Evolutionary conservation across 2,329 filamentous ascomycete species (phyloP), one percentile per base, ranked within the genome.

Genomic region (Alternaria sp.): DNA sequence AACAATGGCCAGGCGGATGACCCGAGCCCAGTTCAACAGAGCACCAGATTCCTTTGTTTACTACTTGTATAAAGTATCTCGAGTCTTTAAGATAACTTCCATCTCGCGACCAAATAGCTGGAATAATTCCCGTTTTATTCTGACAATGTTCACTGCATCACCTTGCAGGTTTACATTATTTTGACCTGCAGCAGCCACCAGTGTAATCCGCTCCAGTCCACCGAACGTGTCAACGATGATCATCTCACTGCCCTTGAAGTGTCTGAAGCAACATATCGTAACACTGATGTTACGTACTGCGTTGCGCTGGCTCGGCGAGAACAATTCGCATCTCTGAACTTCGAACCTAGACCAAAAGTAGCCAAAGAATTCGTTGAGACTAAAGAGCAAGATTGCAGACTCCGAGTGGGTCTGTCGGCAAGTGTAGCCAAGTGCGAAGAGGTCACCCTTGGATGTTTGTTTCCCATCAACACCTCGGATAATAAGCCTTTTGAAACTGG

Each of bases 321-420:
- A 28, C 2, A 10, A 9, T 2, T 16, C 9, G 14, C 4, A 10
- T n/a, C 43, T 27, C 9, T 10, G 20, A 11, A 8, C 1, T 7
- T n/a, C 11, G 8, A 10, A n/a, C 25, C 1, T 28, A 7, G 43
- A 28, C 12, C 16, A n/a, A n/a, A 25, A 45, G 1, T 10, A 10
- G 22, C 43, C 25, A 4, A 46, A 3, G 9, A 54, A 22, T 9
- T 46, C 16, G 14, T 54, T 54, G 6, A 45, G 22, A 22, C 20
- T 18, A 18, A 46, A 54, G 18, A 44, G 36, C 30, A 55, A 38
- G n/a, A n/a, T 3, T 5, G 32, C 28, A 18, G 53, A 48, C 30
- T 55, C 53, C 11, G 43, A 34, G n/a, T 48, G 14, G 8, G 16
- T 45, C n/a, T 55, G 53, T 38, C 43, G 53, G 22, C 53, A 55